Evolutionary conservation across 2,329 filamentous ascomycete genomes (phyloP), one percentile per base, ranked within the genome.

Genomic region (Aphanoascus verrucosus): DNA sequence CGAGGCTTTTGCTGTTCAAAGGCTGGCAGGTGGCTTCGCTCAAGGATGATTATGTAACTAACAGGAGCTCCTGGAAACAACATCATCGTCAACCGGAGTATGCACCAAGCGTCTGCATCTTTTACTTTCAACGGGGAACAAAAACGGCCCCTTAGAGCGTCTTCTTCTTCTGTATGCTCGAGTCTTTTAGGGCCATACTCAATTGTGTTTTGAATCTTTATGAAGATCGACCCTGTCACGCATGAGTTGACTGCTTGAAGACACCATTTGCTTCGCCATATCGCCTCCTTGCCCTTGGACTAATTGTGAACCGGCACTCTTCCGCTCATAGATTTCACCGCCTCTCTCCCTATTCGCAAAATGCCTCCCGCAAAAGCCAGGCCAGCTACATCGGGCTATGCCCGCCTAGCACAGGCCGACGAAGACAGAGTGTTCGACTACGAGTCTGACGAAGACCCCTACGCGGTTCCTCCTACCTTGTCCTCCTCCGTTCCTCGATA

Each of bases 341-440:
- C n/a, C 1, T 23, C 20, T 34, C 45, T 28, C 14, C 32, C 19
- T 17, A 32, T 31, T 34, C 17, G 4, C 7, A 54, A 1, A 31
- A 54, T 54, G 45, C 28, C 52, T 23, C 44, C 74, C 53, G 74
- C 72, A 57, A 75, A 58, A 43, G 74, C 74, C 58, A 79, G 84
- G 55, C 86, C 84, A 57, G 77, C 84, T 55, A 86, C 84, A 42
- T 90, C 87, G 59, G 87, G 87, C 69, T 93, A 93, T 72, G 86
- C 88, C 69, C 85, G 85, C 65, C 82, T 93, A 55, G 84, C 86
- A 58, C 87, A 93, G 71, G 86, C 86, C 61, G 86, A 90, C 65
- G 82, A 84, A 61, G 69, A 74, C 49, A 61, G 65, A 59, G 60
- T 62, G 45, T 64, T 67, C 51, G 67, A 65, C 44, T 66, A 68